These are phyloP conservation scores for Sugiyamaella americana DNA, from an alignment of 805 yeast genomes.

Conservation along the genomic window DNA sequence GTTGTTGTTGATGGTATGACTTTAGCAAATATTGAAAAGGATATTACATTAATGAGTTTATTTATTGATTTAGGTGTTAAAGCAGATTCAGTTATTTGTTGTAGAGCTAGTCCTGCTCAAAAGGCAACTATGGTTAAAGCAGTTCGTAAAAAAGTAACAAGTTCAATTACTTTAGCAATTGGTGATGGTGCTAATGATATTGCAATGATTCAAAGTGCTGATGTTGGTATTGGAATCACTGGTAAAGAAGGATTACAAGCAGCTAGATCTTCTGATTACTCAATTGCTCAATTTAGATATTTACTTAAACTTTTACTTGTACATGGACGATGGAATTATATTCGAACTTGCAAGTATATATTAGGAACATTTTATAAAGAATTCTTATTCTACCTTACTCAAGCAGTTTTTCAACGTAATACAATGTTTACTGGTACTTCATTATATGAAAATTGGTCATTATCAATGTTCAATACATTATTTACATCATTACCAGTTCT, in stretches of 20 bases:
- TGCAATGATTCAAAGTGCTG: slow-evolving; percentile 99
- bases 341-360: slow-evolving; percentile 86
- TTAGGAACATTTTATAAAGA: slow-evolving; percentile 94
- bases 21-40: slow-evolving; percentile 62
- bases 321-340: slow-evolving; percentile 93
- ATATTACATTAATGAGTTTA: slow-evolving; percentile 61
- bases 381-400: slow-evolving; percentile 80
- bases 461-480: slow-evolving; percentile 93
- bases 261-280: slow-evolving; percentile 88
- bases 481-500: slow-evolving; percentile 90
- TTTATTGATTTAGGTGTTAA: slow-evolving; percentile 81
- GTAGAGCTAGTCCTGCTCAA: slow-evolving; percentile 96
- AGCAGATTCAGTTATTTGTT: slow-evolving; percentile 86
- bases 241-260: slow-evolving; percentile 98
- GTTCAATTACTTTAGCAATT: slow-evolving; percentile 82
- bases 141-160: slow-evolving; percentile 63
- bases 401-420: slow-evolving; percentile 77
- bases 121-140: slow-evolving; percentile 83
- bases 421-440: slow-evolving; percentile 91
- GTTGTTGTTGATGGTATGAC: slow-evolving; percentile 94
- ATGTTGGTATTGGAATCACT: slow-evolving; percentile 94
- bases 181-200: slow-evolving; percentile 99
- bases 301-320: slow-evolving; percentile 77
- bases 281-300: slow-evolving; percentile 90
- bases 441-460: slow-evolving; percentile 89